Evolutionary conservation across 2,329 filamentous ascomycete species (phyloP).

Genomic region (Apiospora hydei): DNA sequence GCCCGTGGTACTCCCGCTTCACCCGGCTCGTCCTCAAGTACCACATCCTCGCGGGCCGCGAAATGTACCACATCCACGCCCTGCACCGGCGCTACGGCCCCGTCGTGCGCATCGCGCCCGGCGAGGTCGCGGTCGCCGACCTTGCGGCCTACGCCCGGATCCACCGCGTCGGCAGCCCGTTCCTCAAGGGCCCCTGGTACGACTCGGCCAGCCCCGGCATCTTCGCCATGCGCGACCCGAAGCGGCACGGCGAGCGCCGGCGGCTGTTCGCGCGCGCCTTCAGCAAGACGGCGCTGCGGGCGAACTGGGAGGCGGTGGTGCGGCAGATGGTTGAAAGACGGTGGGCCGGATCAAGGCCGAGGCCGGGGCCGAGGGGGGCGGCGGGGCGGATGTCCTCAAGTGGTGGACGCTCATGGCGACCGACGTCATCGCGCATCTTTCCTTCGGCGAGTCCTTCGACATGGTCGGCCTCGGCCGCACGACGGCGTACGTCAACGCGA

Average conservation of each 20-base stretch:
- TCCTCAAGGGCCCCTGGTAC: slow-evolving; percentile 12
- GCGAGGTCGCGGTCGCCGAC: slow-evolving; percentile 38
- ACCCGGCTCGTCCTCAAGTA: slow-evolving; percentile 18
- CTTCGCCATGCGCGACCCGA: neutral
- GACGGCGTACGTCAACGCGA: slow-evolving; percentile 49
- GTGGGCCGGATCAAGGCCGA: slow-evolving; percentile 46
- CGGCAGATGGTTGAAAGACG: slow-evolving; percentile 38
- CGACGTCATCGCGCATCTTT: slow-evolving; percentile 60
- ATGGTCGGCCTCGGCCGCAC: slow-evolving; percentile 51
- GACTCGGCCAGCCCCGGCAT: neutral
- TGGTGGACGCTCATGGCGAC: slow-evolving; percentile 63
- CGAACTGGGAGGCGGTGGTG: neutral
- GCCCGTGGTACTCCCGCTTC: slow-evolving; percentile 25
- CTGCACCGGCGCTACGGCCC: slow-evolving; percentile 26
- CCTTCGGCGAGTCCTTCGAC: slow-evolving; percentile 62
- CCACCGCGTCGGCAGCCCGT: slow-evolving; percentile 30
- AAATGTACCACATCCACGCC: slow-evolving; percentile 14
- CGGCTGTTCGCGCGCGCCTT: slow-evolving; percentile 1
- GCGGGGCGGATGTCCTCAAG: slow-evolving; percentile 51
- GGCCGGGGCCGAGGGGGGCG: slow-evolving; percentile 36
- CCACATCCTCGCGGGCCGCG: slow-evolving; percentile 20
- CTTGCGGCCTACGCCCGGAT: slow-evolving; percentile 32
- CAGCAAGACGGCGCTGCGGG: slow-evolving; percentile 17
- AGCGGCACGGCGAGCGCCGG: neutral
- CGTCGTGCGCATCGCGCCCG: slow-evolving; percentile 27